These are phyloP conservation scores for Colletotrichum eleusines DNA, from an alignment of 2,329 filamentous ascomycete species.

Conservation along the genomic window DNA sequence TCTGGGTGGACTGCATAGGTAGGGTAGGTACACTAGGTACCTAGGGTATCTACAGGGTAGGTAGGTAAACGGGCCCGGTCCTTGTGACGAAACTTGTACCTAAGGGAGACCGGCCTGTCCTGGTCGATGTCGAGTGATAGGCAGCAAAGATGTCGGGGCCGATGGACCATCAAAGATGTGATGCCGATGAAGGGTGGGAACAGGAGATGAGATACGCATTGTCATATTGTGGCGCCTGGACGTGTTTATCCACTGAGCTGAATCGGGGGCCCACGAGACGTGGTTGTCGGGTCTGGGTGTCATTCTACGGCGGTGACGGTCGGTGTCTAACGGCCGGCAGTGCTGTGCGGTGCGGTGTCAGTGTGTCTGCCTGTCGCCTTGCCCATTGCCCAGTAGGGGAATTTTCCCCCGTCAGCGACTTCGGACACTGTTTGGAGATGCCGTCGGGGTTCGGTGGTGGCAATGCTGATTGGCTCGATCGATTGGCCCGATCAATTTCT, in stretches of 20 bases:
- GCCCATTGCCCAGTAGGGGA: too few relatives aligned
- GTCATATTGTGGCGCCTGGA: slow-evolving; percentile 17
- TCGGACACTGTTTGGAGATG: slow-evolving; percentile 37
- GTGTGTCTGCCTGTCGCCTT: not conserved
- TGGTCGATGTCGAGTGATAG: slow-evolving; percentile 11
- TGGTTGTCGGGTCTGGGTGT: slow-evolving; percentile 34
- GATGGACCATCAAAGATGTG: slow-evolving; percentile 30
- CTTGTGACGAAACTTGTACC: not conserved
- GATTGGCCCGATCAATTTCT: too few relatives aligned
- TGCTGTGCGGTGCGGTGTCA: slow-evolving; percentile 28
- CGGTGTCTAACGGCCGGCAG: slow-evolving; percentile 29
- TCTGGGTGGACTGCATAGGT: slow-evolving; percentile 12
- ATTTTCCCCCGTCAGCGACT: slow-evolving; percentile 15
- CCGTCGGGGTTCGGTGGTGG: slow-evolving; percentile 40
- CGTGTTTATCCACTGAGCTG: not conserved
- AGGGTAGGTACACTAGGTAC: too few relatives aligned
- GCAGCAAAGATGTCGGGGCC: slow-evolving; percentile 21
- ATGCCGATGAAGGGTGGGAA: slow-evolving; percentile 10
- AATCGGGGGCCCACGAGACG: slow-evolving; percentile 10
- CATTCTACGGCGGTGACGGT: slow-evolving; percentile 31
- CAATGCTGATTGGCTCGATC: slow-evolving; percentile 26
- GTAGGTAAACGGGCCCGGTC: slow-evolving; percentile 1
- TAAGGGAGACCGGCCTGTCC: slow-evolving; percentile 7
- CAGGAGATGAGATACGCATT: slow-evolving; percentile 23
- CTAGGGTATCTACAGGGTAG: too few relatives aligned